These are phyloP conservation scores for Crithidia bombi DNA, from an alignment of 208 protist species.

Conservation along the genomic window DNA sequence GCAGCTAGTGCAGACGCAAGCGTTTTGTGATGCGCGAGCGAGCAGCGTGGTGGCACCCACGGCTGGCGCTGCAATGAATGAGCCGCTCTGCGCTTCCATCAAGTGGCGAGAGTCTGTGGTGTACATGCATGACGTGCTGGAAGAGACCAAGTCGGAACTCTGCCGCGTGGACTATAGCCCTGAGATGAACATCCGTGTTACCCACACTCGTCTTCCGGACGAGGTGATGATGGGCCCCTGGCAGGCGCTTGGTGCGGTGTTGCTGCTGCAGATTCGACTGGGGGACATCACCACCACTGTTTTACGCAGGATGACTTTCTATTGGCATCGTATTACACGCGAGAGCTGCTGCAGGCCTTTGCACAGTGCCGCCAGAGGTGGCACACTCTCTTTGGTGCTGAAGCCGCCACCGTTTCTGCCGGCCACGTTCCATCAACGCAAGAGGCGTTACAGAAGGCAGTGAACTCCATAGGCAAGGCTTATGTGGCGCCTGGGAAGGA, in stretches of 20 bases:
- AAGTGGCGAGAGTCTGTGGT: conserved; percentile 44
- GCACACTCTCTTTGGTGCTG: conserved; percentile 10
- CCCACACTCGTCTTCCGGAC: conserved; percentile 22
- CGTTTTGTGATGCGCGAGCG: background rate
- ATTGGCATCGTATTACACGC: conserved; percentile 34
- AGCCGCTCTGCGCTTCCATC: conserved; percentile 13
- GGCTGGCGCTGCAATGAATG: background rate
- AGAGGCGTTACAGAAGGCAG: background rate
- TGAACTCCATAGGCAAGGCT: too few relatives aligned
- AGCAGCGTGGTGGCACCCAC: background rate
- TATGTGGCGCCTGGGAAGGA: too few relatives aligned
- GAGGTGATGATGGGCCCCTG: background rate
- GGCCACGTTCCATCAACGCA: background rate
- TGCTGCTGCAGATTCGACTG: conserved; percentile 29
- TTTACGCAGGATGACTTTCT: conserved; percentile 52
- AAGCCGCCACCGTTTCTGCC: too few relatives aligned
- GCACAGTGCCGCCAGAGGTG: conserved; percentile 32
- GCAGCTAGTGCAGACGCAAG: conserved; percentile 29
- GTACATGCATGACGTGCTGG: conserved; percentile 35
- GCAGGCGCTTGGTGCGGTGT: conserved; percentile 24
- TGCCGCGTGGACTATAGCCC: conserved; percentile 41
- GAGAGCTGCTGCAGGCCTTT: conserved; percentile 22
- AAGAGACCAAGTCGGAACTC: conserved; percentile 36
- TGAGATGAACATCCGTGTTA: conserved; percentile 39
- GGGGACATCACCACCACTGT: conserved; percentile 40